Percentiles rank a stretch among this genome's conserved stretches.
Conservation (phyloP, 768 basidiomycete species). For the Mycena kentingensis region DNA sequence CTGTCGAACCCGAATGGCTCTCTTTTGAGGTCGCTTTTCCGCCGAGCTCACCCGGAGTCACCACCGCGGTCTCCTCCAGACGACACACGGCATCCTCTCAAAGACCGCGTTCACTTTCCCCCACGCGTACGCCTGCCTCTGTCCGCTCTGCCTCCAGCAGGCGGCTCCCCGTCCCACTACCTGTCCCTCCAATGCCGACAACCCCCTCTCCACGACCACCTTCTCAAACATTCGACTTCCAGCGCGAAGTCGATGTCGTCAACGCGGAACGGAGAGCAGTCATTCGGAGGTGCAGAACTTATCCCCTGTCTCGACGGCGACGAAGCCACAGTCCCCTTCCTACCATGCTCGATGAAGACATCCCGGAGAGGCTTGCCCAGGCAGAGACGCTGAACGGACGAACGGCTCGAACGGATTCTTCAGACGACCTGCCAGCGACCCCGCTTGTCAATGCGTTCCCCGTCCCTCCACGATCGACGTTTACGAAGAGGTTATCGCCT, state of each 20-base stretch:
- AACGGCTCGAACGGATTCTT: not conserved
- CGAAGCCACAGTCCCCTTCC: not conserved
- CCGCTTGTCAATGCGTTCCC: conserved; percentile 3
- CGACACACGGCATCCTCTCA: too few species aligned
- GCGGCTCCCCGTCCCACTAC: not conserved
- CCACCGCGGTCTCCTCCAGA: too few species aligned
- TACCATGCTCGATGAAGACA: not conserved
- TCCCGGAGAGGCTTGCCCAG: too few species aligned
- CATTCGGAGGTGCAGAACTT: conserved; percentile 10
- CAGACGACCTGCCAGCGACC: not conserved
- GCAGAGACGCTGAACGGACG: not conserved
- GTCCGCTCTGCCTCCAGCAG: too few species aligned
- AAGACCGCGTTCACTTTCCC: too few species aligned
- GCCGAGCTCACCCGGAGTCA: conserved; percentile 3
- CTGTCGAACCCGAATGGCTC: not conserved
- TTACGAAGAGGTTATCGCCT: conserved; percentile 7
- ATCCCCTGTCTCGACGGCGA: conserved; percentile 1
- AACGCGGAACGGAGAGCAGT: conserved; percentile 4
- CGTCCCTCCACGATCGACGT: conserved; percentile 8
- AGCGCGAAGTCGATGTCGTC: conserved; percentile 1
- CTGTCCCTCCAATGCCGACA: conserved; percentile 19
- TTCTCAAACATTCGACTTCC: not conserved
- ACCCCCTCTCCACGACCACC: not conserved
- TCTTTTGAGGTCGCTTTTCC: conserved; percentile 13
- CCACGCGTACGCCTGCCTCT: too few species aligned